Evolutionary conservation across 768 basidiomycete species (phyloP).

Genomic region (Austroboletus festivus): DNA sequence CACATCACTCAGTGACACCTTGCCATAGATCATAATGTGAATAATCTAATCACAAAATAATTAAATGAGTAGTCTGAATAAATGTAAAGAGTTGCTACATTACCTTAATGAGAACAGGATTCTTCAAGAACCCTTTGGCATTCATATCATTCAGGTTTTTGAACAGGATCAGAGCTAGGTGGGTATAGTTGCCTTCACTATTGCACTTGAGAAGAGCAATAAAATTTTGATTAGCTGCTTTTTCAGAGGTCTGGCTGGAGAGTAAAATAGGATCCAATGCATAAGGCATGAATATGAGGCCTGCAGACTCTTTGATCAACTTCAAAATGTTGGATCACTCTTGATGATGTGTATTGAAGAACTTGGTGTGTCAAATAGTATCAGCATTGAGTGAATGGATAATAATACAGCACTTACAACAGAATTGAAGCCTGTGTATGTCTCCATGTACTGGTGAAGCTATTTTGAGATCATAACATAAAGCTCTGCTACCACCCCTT

Average conservation of each 20-base stretch:
- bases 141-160: background rate
- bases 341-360: background rate
- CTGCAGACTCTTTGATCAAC: background rate
- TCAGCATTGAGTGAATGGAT: too few species aligned
- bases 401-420: background rate
- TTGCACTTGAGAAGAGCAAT: background rate
- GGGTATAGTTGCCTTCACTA: background rate
- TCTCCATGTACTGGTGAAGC: background rate
- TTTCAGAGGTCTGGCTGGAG: background rate
- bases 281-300: background rate
- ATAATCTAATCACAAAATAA: background rate
- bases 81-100: background rate
- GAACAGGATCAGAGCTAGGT: background rate
- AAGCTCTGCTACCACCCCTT: background rate
- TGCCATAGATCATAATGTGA: background rate
- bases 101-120: background rate
- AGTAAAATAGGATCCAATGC: background rate
- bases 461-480: background rate
- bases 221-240: background rate
- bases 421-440: background rate
- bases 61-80: background rate
- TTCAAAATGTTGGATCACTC: slow-evolving; percentile 1
- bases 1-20: background rate
- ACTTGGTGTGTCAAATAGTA: too few species aligned
- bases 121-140: background rate